These are phyloP conservation scores for Vigna hirtella DNA, from an alignment of 306 rosid species.

Conservation along the genomic window DNA sequence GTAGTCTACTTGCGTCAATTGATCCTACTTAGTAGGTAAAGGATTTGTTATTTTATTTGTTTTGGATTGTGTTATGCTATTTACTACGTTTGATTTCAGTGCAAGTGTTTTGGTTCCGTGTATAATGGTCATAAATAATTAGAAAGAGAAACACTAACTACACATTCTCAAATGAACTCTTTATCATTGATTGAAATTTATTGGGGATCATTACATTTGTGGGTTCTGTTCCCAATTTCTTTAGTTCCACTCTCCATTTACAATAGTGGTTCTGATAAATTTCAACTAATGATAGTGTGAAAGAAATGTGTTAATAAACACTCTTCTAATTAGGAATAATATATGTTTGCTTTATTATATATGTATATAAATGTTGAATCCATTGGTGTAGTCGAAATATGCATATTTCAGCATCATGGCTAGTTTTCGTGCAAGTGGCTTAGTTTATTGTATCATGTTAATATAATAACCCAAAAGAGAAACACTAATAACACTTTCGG, in stretches of 20 bases:
- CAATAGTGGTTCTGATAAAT: neutral
- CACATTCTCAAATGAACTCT: neutral
- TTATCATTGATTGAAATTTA: neutral
- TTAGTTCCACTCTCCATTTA: neutral
- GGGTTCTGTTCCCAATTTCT: neutral
- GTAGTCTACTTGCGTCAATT: neutral
- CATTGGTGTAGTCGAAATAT: slow-evolving; percentile 3
- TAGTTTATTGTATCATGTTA: slow-evolving; percentile 8
- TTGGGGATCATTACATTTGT: neutral
- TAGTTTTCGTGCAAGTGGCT: slow-evolving; percentile 1
- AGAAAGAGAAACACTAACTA: neutral
- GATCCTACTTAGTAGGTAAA: slow-evolving; percentile 23
- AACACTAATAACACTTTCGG: neutral
- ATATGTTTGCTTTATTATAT: neutral
- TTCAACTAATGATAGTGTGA: neutral
- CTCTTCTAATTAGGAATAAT: neutral
- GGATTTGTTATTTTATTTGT: slow-evolving; percentile 7
- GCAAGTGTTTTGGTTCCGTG: neutral
- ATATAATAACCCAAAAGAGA: neutral
- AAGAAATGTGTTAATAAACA: neutral
- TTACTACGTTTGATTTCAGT: neutral
- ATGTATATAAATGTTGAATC: slow-evolving; percentile 1
- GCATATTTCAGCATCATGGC: neutral
- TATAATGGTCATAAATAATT: slow-evolving; percentile 7
- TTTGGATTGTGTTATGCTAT: neutral